Evolutionary conservation across 2,329 filamentous ascomycete genomes (phyloP), one percentile per base, ranked within the genome.

Genomic region (Epichloe bromicola): DNA sequence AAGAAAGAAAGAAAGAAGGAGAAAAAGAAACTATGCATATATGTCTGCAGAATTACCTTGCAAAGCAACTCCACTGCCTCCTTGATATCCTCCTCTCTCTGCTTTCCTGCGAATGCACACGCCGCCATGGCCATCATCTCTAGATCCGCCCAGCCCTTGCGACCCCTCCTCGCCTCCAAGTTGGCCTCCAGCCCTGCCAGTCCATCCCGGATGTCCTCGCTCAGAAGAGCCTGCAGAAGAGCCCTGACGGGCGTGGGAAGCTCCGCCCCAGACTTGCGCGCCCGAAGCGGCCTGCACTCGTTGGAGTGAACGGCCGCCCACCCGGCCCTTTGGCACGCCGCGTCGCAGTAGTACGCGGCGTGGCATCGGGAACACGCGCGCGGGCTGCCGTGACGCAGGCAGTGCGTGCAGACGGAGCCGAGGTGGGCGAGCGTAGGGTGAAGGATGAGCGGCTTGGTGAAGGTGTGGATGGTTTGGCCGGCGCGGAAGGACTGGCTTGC

Each of bases 171-270:
- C 64, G 63, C 19, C 15, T 36, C 41, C 2, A 68, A 61, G 59
- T 82, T 74, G 8, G 72, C 70, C 57, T 78, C 71, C 51, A 82
- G 60, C 26, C 57, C 59, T 20, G 54, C 64, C 40, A 74, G 58
- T 2, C 63, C 69, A 12, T 57, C 55, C 15, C 59, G 64, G 7
- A 62, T 58, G 8, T 68, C 63, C 4, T 57, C 57, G 53, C 67
- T 65, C 40, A 78, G 54, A 46, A 82, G 62, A 3, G 75, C 63
- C 61, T 77, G 75, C 43, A 80, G 60, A 14, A 79, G 64, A 2
- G 74, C 75, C 33, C 79, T 68, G 23, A 79, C 74, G 0, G 75
- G 71, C 1, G 79, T 80, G 1, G 79, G 80, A 51, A 80, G 51
- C 57, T 57, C 54, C 44, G 53, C 57, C 55, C 54, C 61, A 50